Evolutionary conservation across 768 basidiomycete genomes (phyloP).

Genomic region (Suillus subluteus): DNA sequence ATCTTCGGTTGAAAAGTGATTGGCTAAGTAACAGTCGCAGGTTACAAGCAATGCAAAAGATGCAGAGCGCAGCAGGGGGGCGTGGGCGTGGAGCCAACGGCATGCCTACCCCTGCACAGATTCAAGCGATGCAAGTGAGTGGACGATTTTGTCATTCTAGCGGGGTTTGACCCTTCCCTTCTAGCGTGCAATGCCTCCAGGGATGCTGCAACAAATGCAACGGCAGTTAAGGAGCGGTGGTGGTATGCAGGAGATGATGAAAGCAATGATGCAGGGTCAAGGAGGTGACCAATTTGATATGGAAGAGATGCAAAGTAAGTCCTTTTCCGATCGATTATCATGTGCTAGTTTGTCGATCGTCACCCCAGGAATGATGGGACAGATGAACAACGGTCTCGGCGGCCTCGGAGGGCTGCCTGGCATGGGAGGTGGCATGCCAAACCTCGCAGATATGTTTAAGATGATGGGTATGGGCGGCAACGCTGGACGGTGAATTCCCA

Average conservation of each 20-base stretch:
- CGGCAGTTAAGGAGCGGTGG: slow-evolving; percentile 78
- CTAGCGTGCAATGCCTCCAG: slow-evolving; percentile 92
- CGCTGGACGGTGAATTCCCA: slow-evolving; percentile 33
- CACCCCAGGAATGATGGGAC: slow-evolving; percentile 79
- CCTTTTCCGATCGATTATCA: slow-evolving; percentile 11
- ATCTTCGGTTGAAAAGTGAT: slow-evolving; percentile 10
- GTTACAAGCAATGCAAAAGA: slow-evolving; percentile 89
- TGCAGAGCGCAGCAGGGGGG: slow-evolving; percentile 85
- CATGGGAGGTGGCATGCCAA: slow-evolving; percentile 68
- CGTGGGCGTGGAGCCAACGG: slow-evolving; percentile 86
- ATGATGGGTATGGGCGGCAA: slow-evolving; percentile 84
- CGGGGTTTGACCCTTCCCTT: slow-evolving; percentile 12
- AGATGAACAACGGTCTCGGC: slow-evolving; percentile 68
- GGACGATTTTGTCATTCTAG: background rate
- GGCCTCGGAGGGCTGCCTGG: slow-evolving; percentile 52
- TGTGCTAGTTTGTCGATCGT: slow-evolving; percentile 14
- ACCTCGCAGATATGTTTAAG: slow-evolving; percentile 81
- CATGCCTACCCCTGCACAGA: slow-evolving; percentile 91
- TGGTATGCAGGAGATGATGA: slow-evolving; percentile 98
- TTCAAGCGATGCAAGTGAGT: slow-evolving; percentile 90
- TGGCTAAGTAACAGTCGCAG: slow-evolving; percentile 36
- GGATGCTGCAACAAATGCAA: slow-evolving; percentile 94
- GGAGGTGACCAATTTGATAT: slow-evolving; percentile 90
- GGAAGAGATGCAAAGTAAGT: slow-evolving; percentile 89
- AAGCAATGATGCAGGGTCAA: slow-evolving; percentile 94